Evolutionary conservation across 139 green algal genomes (phyloP), one percentile per base, ranked within the genome.

Genomic region (Volvox africanus): DNA sequence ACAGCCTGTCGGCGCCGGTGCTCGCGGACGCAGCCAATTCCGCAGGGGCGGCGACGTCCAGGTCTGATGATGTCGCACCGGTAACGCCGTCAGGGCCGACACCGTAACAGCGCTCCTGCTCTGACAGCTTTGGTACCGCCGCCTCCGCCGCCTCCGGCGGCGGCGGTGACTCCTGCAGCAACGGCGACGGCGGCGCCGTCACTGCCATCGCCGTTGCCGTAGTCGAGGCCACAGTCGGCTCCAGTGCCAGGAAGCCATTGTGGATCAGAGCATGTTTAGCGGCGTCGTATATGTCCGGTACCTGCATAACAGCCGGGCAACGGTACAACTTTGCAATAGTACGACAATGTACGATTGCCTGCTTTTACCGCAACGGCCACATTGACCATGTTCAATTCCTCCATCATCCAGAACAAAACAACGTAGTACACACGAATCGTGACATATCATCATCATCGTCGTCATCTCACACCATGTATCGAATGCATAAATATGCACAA

Each of bases 231-330:
- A 97, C 92, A 83, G 93, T 36, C 19, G 96, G 32, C n/a, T 93
- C 79, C 2, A 99, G 91, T 73, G 87, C 79, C 73, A 99, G 94
- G 91, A 99, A 95, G 33, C 77, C 73, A 93, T 99, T 99, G 96
- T 99, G 98, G 88, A 99, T 98, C 65, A 96, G 93, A 76, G 99
- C 98, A 73, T 99, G 99, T 93, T 99, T 99, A 86, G 94, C 94
- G 1, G 91, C 95, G 88, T 99, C 97, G 81, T 99, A 99, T 81
- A 99, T 99, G 94, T 99, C 98, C 0, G 98, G 98, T 1, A 99
- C n/a, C 85, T 89, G 68, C 28, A 65, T 5, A 55, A 55, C 44
- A 9, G 44, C 44, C 44, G 44, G 5, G 9, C 44, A 55, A 55
- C 44, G 5, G 44, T 55, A 55, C 44, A 55, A 55, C n/a, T n/a